Base-by-base conservation (phyloP, 2,329 filamentous ascomycete genomes). In the Emergomyces pasteurianus region DNA sequence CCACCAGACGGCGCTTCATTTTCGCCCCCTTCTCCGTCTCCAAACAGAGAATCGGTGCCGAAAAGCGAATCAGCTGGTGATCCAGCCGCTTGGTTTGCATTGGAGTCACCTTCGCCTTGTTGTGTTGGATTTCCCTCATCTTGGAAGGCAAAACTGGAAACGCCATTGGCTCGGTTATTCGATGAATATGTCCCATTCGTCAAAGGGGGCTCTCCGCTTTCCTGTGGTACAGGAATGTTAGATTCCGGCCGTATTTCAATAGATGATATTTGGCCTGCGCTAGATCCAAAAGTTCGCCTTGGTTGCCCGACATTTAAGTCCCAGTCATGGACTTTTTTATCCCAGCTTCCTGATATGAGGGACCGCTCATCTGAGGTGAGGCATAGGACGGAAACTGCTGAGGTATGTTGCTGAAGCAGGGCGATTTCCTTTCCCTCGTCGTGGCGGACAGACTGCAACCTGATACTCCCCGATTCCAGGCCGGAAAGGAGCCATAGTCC, bases 261-360 rank as follows among this genome's bases (percentile, higher is more conserved):
- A 1, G 90, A 85, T 1, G 90, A 94, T 62, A 97, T 91, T 71
- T 99, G 94, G 6, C 88, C 81, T 16, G 86, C 89, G 59, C 82
- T 89, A 1, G 88, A 87, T 54, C 87, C 85, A 69, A 94, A 99
- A 4, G 82, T 81, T 12, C 92, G 83, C 65, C 85, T 86, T 7
- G 88, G 80, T 67, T 88, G 81, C 0, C 94, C 94, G 1, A 85
- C 94, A 68, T 97, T 90, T 31, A 99, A 74, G 72, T 97, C 94
- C 94, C 94, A 99, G 71, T 97, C 92, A 59, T 91, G 83, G 0
- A 97, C 86, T 21, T 84, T 88, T 76, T 96, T 97, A 74, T 99
- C 94, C 94, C 94, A 99, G 71, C 91, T 92, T 3, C 94, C 94
- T 40, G 91, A 96, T 9, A 99, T 75, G 3, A 97, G 83, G 46